Percentiles rank a stretch among this genome's conserved stretches.
These are phyloP conservation scores for Inonotus hispidus DNA, from an alignment of 1,284 basidiomycete genomes.

Conservation along the genomic window DNA sequence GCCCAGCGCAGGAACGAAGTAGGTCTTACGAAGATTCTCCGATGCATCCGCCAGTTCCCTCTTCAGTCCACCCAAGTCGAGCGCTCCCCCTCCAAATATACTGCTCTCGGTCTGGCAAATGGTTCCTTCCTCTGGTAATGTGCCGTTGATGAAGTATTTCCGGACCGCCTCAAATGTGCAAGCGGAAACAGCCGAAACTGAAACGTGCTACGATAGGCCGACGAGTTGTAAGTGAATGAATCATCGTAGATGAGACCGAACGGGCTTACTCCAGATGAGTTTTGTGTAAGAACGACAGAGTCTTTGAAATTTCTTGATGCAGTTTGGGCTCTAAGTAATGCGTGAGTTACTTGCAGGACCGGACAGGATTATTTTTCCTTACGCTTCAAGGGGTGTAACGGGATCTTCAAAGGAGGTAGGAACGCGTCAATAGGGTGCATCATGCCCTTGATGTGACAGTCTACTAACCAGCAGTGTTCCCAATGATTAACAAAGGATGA, in stretches of 20 bases:
- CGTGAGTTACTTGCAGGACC: neutral
- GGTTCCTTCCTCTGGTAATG: constrained; percentile 17
- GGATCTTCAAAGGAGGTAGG: neutral
- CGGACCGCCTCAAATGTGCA: constrained; percentile 19
- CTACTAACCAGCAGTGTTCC: constrained; percentile 20
- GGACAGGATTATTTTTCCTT: neutral
- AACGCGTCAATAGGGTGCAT: neutral
- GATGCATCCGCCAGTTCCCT: neutral
- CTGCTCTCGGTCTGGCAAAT: constrained; percentile 16
- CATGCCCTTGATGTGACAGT: neutral
- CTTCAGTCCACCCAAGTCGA: neutral
- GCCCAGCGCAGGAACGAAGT: constrained; percentile 7
- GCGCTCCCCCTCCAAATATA: constrained; percentile 8
- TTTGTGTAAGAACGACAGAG: constrained; percentile 23
- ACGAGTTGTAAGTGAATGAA: neutral
- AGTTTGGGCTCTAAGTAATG: constrained; percentile 19
- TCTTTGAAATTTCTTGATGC: constrained; percentile 21
- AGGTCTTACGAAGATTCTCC: constrained; percentile 1
- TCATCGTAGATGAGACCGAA: neutral
- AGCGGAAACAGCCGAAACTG: constrained; percentile 16
- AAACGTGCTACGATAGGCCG: constrained; percentile 14
- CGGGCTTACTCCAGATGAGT: constrained; percentile 21
- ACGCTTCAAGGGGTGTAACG: constrained; percentile 5
- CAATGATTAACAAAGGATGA: constrained; percentile 23
- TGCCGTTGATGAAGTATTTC: constrained; percentile 19